Conservation (phyloP, 2,329 filamentous ascomycete species). For the Metarhizium brunneum region DNA sequence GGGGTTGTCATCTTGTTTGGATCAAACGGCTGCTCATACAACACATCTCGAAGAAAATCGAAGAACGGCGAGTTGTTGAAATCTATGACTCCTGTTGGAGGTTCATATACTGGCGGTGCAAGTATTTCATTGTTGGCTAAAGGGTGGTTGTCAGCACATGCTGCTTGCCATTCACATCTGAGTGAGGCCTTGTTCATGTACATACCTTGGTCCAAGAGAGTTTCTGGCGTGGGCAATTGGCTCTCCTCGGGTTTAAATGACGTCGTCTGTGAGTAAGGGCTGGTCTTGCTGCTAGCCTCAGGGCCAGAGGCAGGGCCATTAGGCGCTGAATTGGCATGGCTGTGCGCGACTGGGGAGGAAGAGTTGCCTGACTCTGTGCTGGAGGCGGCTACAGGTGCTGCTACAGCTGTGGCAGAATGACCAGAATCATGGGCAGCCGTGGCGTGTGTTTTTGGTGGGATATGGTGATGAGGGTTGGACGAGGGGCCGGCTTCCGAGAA, state of each 20-base stretch:
- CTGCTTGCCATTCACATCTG: neutral
- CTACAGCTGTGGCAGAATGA: neutral
- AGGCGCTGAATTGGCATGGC: conserved; percentile 9
- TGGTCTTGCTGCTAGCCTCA: conserved; percentile 15
- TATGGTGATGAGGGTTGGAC: conserved; percentile 34
- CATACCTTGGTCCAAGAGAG: conserved; percentile 20
- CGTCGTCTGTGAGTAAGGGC: conserved; percentile 15
- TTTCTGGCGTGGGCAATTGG: conserved; percentile 26
- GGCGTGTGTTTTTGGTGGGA: conserved; percentile 26
- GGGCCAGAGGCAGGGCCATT: conserved; percentile 9
- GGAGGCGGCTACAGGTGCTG: neutral
- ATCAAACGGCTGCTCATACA: conserved; percentile 36
- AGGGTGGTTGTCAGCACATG: neutral
- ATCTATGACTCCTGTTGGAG: conserved; percentile 12
- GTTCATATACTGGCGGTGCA: neutral
- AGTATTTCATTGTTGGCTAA: conserved; percentile 6
- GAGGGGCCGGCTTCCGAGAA: conserved; percentile 27
- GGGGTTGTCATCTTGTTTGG: conserved; percentile 25
- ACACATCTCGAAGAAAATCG: conserved; percentile 40
- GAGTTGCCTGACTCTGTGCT: conserved; percentile 8
- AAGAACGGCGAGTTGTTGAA: conserved; percentile 33
- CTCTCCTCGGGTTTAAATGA: conserved; percentile 20
- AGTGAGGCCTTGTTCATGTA: neutral
- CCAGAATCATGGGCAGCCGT: conserved; percentile 8
- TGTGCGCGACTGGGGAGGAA: conserved; percentile 12